Base-by-base conservation (phyloP, 2,329 filamentous ascomycete genomes). In the Alternaria dauci region DNA sequence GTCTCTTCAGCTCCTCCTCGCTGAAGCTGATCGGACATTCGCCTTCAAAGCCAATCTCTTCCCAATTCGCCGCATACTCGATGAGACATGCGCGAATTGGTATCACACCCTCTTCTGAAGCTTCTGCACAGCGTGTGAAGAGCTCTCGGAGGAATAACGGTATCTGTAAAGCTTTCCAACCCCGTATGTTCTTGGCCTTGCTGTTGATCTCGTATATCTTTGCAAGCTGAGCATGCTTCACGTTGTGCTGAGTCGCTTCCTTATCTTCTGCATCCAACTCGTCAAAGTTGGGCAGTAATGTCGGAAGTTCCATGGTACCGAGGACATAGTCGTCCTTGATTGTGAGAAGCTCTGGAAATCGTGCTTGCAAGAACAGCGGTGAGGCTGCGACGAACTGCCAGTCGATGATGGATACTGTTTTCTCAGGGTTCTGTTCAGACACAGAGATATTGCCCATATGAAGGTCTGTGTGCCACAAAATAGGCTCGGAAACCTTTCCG, bases 381-480 rank as follows among this genome's bases (percentile, higher is more conserved):
- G 53, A 63, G 7, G 78, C 57, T 8, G 64, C 66, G 42, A 67
- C 63, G 3, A 65, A 71, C 44, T 73, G 71, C 68, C 65, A 71
- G 38, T 73, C 69, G 28, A 71, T 71, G 28, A 73, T n/a, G 1
- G 69, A 71, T 18, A 42, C n/a, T 8, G 70, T 69, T 16, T 69
- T 53, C 8, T 66, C 64, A 44, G 52, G 52, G 0, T 74, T 59
- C 14, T 69, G 43, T 9, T 65, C 58, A 23, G 75, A 69, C 43
- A 26, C 51, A 18, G 70, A 78, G 14, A 80, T 77, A 48, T 79
- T 79, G 26, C 74, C 71, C 70, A 77, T 81, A 61, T 75, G 67
- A 28, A 84, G 71, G 2, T 79, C 79, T 4, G 80, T 80, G 38
- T 66, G 65, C 56, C 63, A 68, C 2, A 66, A 51, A 5, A 62